Evolutionary conservation across 164 flowering plant species (phyloP), one percentile per base, ranked within the genome.

Genomic region (Buxus sempervirens): DNA sequence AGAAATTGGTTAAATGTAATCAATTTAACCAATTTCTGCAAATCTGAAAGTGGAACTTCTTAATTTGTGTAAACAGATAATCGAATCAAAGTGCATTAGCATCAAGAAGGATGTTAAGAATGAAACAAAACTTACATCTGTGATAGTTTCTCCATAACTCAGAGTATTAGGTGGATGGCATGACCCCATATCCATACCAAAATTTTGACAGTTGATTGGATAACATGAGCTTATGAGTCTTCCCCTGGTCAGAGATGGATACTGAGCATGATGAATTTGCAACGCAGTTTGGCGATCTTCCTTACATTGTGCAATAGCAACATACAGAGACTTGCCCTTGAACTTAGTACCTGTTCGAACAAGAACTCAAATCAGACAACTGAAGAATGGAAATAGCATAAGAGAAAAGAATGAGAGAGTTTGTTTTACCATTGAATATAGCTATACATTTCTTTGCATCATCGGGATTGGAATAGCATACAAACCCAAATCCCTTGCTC

Each of bases 401-500:
- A 58, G 15, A 5, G 36, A n/a, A 38, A 21, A 3, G 6, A 54
- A 62, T 21, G 64, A 36, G 56, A 25, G 25, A 14, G 8, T 25
- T 1, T 15, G 26, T 13, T n/a, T 25, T 71, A 72, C 78, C 78
- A 69, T 75, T 36, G 18, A 78, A 58, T 23, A 60, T 49, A 60
- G 54, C 14, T 60, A 74, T 16, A 62, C 78, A 80, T 26, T 48
- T 74, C 42, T 56, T 65, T 32, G 78, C 80, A 48, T 77, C 78
- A 24, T 68, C 72, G 9, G 74, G 63, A 19, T 62, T 36, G n/a
- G 82, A 72, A 74, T 78, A 84, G 58, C 82, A 60, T 5, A 84
- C 81, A 70, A 82, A 80, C 2, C 82, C 87, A 74, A 77, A 79
- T 62, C 82, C 80, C 23, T 75, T 84, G 25, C 82, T 82, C 16